These are phyloP conservation scores for Diplocarpon rosae DNA, from an alignment of 2,329 filamentous ascomycete genomes.

Conservation along the genomic window DNA sequence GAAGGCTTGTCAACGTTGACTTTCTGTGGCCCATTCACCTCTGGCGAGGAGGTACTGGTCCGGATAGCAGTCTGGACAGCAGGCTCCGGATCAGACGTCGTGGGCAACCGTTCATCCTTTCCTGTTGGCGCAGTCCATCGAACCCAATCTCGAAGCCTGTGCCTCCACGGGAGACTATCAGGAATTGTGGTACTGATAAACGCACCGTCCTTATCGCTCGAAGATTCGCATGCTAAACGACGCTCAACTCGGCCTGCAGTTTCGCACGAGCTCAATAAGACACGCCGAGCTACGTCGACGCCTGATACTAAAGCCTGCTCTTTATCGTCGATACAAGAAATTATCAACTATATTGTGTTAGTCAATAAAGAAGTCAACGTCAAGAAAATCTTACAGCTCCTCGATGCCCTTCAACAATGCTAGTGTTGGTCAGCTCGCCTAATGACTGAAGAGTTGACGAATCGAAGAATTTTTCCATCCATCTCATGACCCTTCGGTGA, in stretches of 20 bases:
- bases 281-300: constrained; percentile 17
- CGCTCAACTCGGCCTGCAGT: constrained; percentile 10
- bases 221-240: constrained; percentile 12
- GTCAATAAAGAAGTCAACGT: background rate
- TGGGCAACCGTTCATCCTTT: background rate
- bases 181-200: constrained; percentile 15
- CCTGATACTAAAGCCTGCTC: constrained; percentile 1
- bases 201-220: constrained; percentile 2
- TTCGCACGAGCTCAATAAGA: constrained; percentile 17
- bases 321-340: constrained; percentile 6
- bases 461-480: constrained; percentile 8
- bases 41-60: background rate
- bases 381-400: constrained; percentile 3
- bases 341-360: constrained; percentile 7
- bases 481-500: background rate
- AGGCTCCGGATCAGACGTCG: background rate
- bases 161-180: constrained; percentile 20
- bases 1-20: no score
- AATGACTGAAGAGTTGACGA: constrained; percentile 14
- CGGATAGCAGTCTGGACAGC: no score
- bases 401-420: constrained; percentile 9
- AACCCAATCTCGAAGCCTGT: constrained; percentile 22
- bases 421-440: constrained; percentile 20
- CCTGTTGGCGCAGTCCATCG: constrained; percentile 21
- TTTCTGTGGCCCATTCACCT: background rate